Evolutionary conservation across 2,329 filamentous ascomycete species (phyloP).

Genomic region (Beauveria australis): DNA sequence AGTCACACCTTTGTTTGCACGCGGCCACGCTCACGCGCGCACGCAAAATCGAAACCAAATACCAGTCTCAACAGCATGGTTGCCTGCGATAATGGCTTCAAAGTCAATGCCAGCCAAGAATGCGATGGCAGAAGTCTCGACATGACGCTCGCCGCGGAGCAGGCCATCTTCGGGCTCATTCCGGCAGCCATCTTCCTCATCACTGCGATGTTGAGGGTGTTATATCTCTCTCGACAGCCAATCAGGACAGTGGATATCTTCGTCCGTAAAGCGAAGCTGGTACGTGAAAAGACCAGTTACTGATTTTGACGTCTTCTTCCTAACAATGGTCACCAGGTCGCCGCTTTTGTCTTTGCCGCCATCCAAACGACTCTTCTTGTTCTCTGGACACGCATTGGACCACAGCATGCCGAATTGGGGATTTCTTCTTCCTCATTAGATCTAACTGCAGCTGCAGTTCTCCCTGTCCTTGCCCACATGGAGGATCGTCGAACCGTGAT

Average conservation of each 20-base stretch:
- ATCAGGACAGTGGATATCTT: neutral
- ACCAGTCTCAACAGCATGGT: too few species aligned
- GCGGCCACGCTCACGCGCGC: too few species aligned
- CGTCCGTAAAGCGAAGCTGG: too few species aligned
- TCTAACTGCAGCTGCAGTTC: too few species aligned
- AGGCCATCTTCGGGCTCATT: constrained; percentile 1
- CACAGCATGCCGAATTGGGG: neutral
- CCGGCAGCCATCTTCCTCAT: neutral
- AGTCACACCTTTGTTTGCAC: too few species aligned
- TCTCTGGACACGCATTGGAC: neutral
- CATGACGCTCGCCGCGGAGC: neutral
- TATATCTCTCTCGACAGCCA: neutral
- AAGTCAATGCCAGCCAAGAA: neutral
- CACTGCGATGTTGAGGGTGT: neutral
- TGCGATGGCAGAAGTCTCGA: neutral
- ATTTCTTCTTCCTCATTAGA: too few species aligned
- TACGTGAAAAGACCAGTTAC: too few species aligned
- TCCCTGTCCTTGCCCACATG: too few species aligned
- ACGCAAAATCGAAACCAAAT: too few species aligned
- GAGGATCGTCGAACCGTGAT: too few species aligned
- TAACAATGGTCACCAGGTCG: neutral
- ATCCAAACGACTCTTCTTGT: neutral
- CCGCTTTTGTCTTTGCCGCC: neutral
- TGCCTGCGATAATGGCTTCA: too few species aligned
- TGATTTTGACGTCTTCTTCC: too few species aligned